A percentile compares a stretch with the other conserved stretches of the same genome.
Evolutionary conservation across 148 eudicot species (phyloP).

Genomic region (Camellia sinensis): DNA sequence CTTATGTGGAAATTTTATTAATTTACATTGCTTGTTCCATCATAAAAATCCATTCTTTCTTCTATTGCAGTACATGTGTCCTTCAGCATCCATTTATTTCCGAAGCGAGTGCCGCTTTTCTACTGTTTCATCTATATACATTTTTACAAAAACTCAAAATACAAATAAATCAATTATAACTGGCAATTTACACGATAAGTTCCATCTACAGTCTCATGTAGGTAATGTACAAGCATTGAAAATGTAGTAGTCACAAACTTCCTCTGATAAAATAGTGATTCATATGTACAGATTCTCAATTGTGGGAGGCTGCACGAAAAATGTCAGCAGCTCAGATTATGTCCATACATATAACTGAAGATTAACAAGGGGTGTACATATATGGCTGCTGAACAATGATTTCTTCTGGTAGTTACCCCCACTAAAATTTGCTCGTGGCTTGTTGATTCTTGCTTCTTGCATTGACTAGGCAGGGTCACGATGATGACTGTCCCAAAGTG

Average conservation of each 20-base stretch:
- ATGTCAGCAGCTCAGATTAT: slow-evolving; percentile 18
- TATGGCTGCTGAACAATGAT: background rate
- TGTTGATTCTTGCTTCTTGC: background rate
- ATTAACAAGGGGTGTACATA: background rate
- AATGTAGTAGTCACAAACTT: background rate
- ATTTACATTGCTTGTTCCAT: background rate
- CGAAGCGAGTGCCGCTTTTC: background rate
- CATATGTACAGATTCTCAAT: slow-evolving; percentile 13
- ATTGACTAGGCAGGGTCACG: slow-evolving; percentile 41
- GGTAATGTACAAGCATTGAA: slow-evolving; percentile 15
- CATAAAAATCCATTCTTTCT: background rate
- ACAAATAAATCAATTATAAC: slow-evolving; percentile 9
- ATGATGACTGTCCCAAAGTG: slow-evolving; percentile 53
- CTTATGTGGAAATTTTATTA: background rate
- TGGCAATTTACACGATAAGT: slow-evolving; percentile 8
- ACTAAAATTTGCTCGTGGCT: background rate
- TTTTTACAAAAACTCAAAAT: background rate
- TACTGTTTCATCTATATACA: background rate
- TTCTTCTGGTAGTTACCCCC: slow-evolving; percentile 1
- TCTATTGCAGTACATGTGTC: background rate
- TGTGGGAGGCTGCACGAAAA: slow-evolving; percentile 18
- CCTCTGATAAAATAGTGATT: slow-evolving; percentile 12
- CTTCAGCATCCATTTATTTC: background rate
- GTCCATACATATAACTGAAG: slow-evolving; percentile 13
- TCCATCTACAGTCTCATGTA: background rate